Evolutionary conservation across 495 filamentous ascomycete species (phyloP).

Genomic region (Penicillium angulare): DNA sequence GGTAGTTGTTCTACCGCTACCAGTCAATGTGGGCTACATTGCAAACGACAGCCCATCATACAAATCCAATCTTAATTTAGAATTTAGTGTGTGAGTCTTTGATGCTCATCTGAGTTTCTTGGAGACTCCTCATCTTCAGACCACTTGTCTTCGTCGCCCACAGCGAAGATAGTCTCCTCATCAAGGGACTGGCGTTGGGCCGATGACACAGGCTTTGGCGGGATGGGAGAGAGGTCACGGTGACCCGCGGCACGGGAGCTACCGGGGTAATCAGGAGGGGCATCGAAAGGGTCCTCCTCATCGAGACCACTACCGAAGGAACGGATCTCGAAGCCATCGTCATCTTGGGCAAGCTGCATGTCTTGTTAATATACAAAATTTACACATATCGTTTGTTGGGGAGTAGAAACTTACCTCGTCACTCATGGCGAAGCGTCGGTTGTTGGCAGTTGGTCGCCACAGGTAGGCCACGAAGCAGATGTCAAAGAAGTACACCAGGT

Average conservation of each 20-base stretch:
- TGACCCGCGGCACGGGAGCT: slow-evolving; percentile 28
- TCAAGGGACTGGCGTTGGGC: slow-evolving; percentile 70
- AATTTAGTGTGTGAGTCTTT: slow-evolving; percentile 55
- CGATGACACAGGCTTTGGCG: slow-evolving; percentile 51
- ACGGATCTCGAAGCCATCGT: slow-evolving; percentile 96
- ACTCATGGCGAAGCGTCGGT: slow-evolving; percentile 96
- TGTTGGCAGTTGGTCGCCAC: slow-evolving; percentile 96
- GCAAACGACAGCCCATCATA: background rate
- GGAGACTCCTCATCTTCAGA: slow-evolving; percentile 62
- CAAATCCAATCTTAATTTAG: background rate
- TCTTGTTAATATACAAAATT: slow-evolving; percentile 23
- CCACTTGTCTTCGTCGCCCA: slow-evolving; percentile 82
- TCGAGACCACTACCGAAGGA: slow-evolving; percentile 85
- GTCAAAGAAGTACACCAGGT: slow-evolving; percentile 91
- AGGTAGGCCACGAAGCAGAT: slow-evolving; percentile 92
- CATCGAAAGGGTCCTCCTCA: slow-evolving; percentile 53
- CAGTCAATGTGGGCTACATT: background rate
- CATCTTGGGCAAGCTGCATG: slow-evolving; percentile 84
- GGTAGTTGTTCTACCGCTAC: background rate
- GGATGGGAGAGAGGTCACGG: slow-evolving; percentile 48
- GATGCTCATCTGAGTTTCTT: slow-evolving; percentile 54
- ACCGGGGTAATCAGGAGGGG: slow-evolving; percentile 33
- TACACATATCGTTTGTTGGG: background rate
- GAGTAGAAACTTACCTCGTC: slow-evolving; percentile 65
- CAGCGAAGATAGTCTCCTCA: slow-evolving; percentile 91